Evolutionary conservation across 345 rosid genomes (phyloP).

Genomic region (Gossypium longicalyx): DNA sequence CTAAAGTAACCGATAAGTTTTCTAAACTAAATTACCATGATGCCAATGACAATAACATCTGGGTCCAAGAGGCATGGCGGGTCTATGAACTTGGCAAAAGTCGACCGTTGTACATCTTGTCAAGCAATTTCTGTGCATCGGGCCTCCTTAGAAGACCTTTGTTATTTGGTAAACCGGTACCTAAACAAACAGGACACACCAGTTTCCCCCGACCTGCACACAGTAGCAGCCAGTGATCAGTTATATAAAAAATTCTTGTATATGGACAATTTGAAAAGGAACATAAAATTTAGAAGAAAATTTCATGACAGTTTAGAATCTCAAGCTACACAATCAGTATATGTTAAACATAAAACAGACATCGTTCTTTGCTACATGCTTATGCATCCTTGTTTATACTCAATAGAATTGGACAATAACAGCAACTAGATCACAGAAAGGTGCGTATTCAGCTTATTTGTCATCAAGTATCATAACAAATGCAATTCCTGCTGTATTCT

Average conservation of each 20-base stretch:
- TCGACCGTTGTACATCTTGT: slow-evolving; percentile 92
- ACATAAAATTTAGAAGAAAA: not conserved
- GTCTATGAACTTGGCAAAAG: slow-evolving; percentile 57
- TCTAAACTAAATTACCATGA: not conserved
- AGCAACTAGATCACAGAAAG: not conserved
- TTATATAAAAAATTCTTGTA: not conserved
- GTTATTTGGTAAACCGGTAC: slow-evolving; percentile 89
- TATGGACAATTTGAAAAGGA: not conserved
- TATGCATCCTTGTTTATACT: not conserved
- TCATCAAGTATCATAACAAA: not conserved
- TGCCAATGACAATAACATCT: not conserved
- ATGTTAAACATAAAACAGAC: not conserved
- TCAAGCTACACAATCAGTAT: not conserved
- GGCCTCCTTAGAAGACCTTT: slow-evolving; percentile 94
- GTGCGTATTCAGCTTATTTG: not conserved
- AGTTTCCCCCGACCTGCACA: slow-evolving; percentile 87
- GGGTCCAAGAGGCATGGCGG: not conserved
- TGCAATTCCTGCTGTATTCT: not conserved
- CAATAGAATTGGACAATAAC: not conserved
- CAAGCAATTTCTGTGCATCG: slow-evolving; percentile 71
- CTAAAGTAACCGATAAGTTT: not conserved
- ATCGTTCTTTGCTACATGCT: not conserved
- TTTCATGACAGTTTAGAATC: not conserved
- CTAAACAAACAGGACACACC: slow-evolving; percentile 88
- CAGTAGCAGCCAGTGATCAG: slow-evolving; percentile 8